phyloP scores from a whole-genome alignment of 768 basidiomycete species.

The Solioccasus polychromus region DNA sequence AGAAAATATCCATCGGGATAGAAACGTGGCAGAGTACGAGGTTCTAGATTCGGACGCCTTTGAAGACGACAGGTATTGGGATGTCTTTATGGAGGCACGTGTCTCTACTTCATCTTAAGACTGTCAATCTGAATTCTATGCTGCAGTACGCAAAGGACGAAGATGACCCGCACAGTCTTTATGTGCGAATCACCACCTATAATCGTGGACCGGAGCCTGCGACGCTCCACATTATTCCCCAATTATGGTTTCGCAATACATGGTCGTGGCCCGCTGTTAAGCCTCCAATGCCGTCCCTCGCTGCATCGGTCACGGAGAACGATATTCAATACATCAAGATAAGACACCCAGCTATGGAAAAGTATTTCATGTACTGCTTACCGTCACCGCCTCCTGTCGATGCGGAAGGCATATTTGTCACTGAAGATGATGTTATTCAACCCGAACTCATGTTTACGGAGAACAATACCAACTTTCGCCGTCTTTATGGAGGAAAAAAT shows the following conservation, averaged over 20 bases:
- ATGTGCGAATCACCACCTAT: conserved; percentile 92
- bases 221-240: conserved; percentile 90
- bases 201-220: conserved; percentile 96
- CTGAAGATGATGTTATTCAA: conserved; percentile 56
- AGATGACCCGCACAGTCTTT: conserved; percentile 82
- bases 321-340: conserved; percentile 64
- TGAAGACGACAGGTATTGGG: conserved; percentile 95
- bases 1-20: conserved; percentile 77
- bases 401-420: conserved; percentile 59
- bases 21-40: conserved; percentile 90
- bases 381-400: conserved; percentile 90
- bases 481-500: conserved; percentile 89
- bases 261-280: conserved; percentile 90
- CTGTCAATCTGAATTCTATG: conserved; percentile 1
- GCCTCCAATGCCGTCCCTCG: conserved; percentile 62
- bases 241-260: conserved; percentile 96
- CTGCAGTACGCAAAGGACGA: conserved; percentile 95
- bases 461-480: conserved; percentile 93
- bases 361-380: conserved; percentile 81
- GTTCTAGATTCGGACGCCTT: conserved; percentile 90
- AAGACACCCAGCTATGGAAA: conserved; percentile 71
- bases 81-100: conserved; percentile 93
- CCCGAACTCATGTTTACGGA: conserved; percentile 93
- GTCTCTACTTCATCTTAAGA: conserved; percentile 4
- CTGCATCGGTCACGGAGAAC: conserved; percentile 45